Conservation (phyloP, 1,284 basidiomycete species). For the Heterobasidion occidentale region DNA sequence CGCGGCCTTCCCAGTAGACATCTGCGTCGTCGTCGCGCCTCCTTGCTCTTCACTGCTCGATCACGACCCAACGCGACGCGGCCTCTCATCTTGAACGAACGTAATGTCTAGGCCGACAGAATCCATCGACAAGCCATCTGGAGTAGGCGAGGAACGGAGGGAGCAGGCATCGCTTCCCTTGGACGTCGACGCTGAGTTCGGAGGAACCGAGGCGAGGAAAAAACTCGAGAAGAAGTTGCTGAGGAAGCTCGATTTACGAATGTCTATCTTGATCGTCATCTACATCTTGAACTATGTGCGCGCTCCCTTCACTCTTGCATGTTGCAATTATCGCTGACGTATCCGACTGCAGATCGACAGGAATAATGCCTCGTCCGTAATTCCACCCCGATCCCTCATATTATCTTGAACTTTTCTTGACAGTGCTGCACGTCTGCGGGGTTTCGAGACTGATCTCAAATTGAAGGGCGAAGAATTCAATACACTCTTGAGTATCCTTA, state of each 20-base stretch:
- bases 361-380: slow-evolving; percentile 52
- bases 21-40: no score
- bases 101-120: background rate
- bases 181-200: slow-evolving; percentile 30
- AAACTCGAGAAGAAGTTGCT: slow-evolving; percentile 45
- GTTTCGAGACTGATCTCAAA: slow-evolving; percentile 63
- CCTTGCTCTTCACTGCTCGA: no score
- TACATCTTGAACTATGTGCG: slow-evolving; percentile 63
- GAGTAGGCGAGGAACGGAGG: background rate
- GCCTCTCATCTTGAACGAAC: no score
- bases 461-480: slow-evolving; percentile 61
- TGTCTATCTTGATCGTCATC: slow-evolving; percentile 63
- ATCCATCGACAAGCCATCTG: background rate
- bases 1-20: no score
- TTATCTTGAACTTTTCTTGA: background rate
- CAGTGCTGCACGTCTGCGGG: slow-evolving; percentile 60
- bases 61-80: no score
- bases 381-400: background rate
- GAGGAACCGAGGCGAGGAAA: slow-evolving; percentile 30
- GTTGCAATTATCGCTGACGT: slow-evolving; percentile 14
- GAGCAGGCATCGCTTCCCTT: background rate
- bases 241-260: slow-evolving; percentile 53
- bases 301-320: slow-evolving; percentile 4
- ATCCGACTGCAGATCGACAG: slow-evolving; percentile 45
- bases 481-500: slow-evolving; percentile 71